Evolutionary conservation across 2,329 filamentous ascomycete genomes (phyloP), one percentile per base, ranked within the genome.

Genomic region (Diaporthe aspalathi): DNA sequence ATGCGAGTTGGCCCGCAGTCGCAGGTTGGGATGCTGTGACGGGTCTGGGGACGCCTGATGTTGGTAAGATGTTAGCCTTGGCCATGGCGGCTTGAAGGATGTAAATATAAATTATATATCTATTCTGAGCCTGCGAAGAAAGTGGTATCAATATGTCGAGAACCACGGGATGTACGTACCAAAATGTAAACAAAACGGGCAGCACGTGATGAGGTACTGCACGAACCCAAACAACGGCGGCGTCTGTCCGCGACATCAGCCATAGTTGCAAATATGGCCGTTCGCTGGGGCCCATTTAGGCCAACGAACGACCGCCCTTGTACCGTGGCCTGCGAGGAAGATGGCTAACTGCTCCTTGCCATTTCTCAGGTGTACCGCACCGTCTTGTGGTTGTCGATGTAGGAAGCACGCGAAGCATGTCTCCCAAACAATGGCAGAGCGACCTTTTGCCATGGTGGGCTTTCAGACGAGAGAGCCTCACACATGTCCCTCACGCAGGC

Each of bases 1-100:
- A 63, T 32, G 57, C 57, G 27, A 63, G 57, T 38, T 63, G 60
- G 60, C 60, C 60, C 35, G 60, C 60, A 49, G 60, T 63, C 5
- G 14, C 60, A 35, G 60, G 60, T 17, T 63, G 60, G 60, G 60
- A 63, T 49, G 60, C 60, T 17, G 43, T 38, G n/a, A 49, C 60
- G 22, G 60, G 60, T 49, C 43, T 63, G 27, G 60, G 60, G 12
- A 35, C 60, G 29, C 60, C 60, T 22, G 60, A 63, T 38, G 27
- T 63, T 24, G 43, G 43, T 22, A 63, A 63, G 35, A 63, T 63
- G 60, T 63, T 63, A 49, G 60, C 60, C 7, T 24, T 63, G 24
- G 29, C 14, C 22, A 63, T 63, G 43, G 60, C 43, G 6, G 9
- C 43, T n/a, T 63, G 22, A 32, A 49, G 29, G n/a, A n/a, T n/a